A percentile compares a stretch with the other conserved stretches of the same genome.
Conservation (phyloP, 495 filamentous ascomycete species). For the Entonaema liquescens region DNA sequence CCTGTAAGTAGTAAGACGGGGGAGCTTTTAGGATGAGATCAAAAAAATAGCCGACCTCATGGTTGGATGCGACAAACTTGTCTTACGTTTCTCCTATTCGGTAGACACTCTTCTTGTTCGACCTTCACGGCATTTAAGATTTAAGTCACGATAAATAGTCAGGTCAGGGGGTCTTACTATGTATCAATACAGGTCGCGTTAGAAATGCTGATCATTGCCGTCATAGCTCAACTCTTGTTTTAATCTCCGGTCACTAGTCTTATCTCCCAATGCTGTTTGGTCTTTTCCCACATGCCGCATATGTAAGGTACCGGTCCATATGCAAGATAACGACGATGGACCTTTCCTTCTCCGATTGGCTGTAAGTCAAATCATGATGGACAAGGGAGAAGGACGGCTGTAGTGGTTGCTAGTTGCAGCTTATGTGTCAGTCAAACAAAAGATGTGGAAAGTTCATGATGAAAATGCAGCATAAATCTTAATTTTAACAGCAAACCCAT, state of each 20-base stretch:
- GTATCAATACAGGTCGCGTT: background rate
- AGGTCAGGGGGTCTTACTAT: background rate
- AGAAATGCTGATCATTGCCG: slow-evolving; percentile 23
- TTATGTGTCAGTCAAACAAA: background rate
- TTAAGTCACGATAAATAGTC: no score
- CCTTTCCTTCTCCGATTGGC: slow-evolving; percentile 13
- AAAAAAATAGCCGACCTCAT: background rate
- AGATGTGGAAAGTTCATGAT: background rate
- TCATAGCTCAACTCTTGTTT: slow-evolving; percentile 21
- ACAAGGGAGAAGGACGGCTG: background rate
- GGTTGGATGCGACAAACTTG: background rate
- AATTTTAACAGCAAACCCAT: slow-evolving; percentile 3
- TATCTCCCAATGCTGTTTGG: slow-evolving; percentile 3
- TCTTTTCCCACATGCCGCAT: background rate
- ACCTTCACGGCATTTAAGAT: background rate
- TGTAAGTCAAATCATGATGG: background rate
- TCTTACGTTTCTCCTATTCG: background rate
- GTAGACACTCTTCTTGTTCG: background rate
- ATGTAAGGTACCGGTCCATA: background rate
- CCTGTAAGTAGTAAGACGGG: background rate
- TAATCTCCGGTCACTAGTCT: slow-evolving; percentile 22
- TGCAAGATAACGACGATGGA: background rate
- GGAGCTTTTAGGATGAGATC: background rate
- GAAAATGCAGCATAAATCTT: slow-evolving; percentile 8
- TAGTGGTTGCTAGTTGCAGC: background rate